Conservation (phyloP, 148 eudicot genomes). For the Diospyros kaki region DNA sequence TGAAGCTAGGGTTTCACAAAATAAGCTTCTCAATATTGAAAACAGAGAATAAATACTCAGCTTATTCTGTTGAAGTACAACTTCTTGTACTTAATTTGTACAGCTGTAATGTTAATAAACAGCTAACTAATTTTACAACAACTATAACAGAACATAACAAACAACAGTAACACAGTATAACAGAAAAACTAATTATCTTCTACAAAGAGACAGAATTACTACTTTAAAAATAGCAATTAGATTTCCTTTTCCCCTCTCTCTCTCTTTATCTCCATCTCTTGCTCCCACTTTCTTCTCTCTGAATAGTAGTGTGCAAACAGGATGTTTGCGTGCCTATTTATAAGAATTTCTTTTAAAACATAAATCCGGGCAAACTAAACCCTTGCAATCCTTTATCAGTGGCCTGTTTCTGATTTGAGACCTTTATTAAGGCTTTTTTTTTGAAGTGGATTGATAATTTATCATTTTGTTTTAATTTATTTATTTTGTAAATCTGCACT, state of each 20-base stretch:
- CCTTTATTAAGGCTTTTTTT: neutral
- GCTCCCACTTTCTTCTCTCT: neutral
- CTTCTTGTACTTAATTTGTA: too few relatives aligned
- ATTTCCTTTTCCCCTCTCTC: neutral
- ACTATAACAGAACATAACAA: too few relatives aligned
- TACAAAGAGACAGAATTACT: neutral
- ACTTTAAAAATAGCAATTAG: neutral
- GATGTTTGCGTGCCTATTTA: neutral
- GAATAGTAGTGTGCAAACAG: neutral
- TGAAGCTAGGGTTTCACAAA: too few relatives aligned
- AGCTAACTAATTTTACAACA: too few relatives aligned
- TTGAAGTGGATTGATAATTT: neutral
- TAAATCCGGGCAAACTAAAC: neutral
- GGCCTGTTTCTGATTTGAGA: neutral
- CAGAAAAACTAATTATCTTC: too few relatives aligned
- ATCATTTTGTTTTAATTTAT: neutral
- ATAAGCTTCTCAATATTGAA: too few relatives aligned
- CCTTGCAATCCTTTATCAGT: neutral
- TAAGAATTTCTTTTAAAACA: too few relatives aligned
- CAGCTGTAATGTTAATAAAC: too few relatives aligned
- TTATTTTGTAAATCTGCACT: neutral
- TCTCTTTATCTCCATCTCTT: neutral
- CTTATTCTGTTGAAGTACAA: too few relatives aligned
- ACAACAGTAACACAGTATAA: too few relatives aligned
- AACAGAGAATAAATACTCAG: too few relatives aligned